phyloP scores from a whole-genome alignment of 139 green algal species.

The Coelastrella sp. region DNA sequence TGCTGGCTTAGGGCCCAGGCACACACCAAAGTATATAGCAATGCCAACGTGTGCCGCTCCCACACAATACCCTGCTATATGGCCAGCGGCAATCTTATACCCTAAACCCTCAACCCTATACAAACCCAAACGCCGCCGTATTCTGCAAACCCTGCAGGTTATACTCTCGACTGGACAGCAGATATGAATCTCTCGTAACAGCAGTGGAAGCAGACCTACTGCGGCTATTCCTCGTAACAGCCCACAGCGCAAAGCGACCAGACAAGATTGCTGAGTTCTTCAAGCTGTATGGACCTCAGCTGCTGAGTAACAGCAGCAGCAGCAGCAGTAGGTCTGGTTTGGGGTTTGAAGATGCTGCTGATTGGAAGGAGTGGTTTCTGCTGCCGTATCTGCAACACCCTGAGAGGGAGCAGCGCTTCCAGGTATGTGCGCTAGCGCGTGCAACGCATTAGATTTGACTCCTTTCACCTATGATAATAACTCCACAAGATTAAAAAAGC shows the following conservation, averaged over 20 bases:
- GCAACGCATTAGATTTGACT: not conserved
- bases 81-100: no score
- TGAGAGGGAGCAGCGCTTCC: conserved; percentile 60
- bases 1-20: no score
- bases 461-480: not conserved
- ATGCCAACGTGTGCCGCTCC: no score
- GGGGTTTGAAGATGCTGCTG: not conserved
- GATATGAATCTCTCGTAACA: conserved; percentile 48
- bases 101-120: no score
- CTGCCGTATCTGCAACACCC: conserved; percentile 61
- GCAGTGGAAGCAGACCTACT: conserved; percentile 61
- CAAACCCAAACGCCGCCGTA: no score
- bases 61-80: no score
- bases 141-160: conserved; percentile 37
- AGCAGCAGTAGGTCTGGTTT: not conserved
- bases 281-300: not conserved
- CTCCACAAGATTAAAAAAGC: no score
- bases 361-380: conserved; percentile 67
- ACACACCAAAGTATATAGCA: no score
- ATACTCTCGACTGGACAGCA: conserved; percentile 55
- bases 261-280: conserved; percentile 49
- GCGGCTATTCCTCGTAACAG: conserved; percentile 55
- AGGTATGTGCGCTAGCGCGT: conserved; percentile 49
- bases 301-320: conserved; percentile 31
- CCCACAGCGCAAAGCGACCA: conserved; percentile 9